Evolutionary conservation across 2,329 filamentous ascomycete genomes (phyloP).

Genomic region (Ambrosiella xylebori): DNA sequence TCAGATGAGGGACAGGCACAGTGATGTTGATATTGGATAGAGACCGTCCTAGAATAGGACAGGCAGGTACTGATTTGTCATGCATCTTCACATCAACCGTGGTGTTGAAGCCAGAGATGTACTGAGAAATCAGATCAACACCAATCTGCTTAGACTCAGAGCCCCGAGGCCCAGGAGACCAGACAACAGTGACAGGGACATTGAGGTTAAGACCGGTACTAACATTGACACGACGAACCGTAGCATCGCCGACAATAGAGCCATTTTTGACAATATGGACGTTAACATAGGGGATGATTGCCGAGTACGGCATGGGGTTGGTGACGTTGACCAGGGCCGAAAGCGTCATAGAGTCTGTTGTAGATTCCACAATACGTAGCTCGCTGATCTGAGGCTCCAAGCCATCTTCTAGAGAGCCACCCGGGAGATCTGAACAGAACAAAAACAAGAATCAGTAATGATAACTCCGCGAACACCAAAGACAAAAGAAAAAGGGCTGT

Average conservation of each 20-base stretch:
- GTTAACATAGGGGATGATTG: slow-evolving; percentile 62
- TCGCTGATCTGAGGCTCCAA: slow-evolving; percentile 49
- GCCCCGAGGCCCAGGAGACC: slow-evolving; percentile 53
- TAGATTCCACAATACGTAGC: slow-evolving; percentile 56
- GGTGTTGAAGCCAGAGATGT: slow-evolving; percentile 75
- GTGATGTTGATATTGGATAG: slow-evolving; percentile 56
- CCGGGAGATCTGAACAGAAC: slow-evolving; percentile 12
- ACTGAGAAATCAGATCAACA: slow-evolving; percentile 62
- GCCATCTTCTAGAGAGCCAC: slow-evolving; percentile 26
- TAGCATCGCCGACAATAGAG: slow-evolving; percentile 59
- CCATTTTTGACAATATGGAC: slow-evolving; percentile 59
- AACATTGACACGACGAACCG: slow-evolving; percentile 45
- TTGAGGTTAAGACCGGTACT: slow-evolving; percentile 54
- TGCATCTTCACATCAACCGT: slow-evolving; percentile 60
- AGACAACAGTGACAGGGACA: slow-evolving; percentile 49
- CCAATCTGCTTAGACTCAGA: slow-evolving; percentile 43
- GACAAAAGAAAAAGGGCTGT: slow-evolving; percentile 13
- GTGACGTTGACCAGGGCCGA: slow-evolving; percentile 63
- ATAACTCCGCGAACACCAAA: slow-evolving; percentile 6
- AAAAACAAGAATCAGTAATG: slow-evolving; percentile 3
- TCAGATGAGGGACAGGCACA: slow-evolving; percentile 52
- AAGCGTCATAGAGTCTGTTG: slow-evolving; percentile 51
- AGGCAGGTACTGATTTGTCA: slow-evolving; percentile 51
- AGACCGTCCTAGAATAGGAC: slow-evolving; percentile 54
- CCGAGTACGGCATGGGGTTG: slow-evolving; percentile 79